Conservation (phyloP, 352 stramenopile genomes). For the Blastocystis sp. region DNA sequence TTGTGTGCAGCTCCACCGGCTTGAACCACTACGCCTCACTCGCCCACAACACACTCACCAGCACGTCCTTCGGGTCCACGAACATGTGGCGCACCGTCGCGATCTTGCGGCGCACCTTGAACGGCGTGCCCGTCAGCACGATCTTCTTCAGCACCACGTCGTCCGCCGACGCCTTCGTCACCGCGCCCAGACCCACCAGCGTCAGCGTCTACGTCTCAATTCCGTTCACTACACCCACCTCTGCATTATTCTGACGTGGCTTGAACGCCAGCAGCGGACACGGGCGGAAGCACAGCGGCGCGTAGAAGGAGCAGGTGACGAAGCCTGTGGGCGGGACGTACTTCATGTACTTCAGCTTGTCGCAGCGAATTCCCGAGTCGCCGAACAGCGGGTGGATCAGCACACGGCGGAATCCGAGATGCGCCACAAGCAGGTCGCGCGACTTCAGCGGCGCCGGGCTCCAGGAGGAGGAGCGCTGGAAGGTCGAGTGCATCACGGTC, state of each 20-base stretch:
- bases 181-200: constrained; percentile 87
- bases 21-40: constrained; percentile 86
- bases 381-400: constrained; percentile 88
- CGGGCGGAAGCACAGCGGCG: constrained; percentile 90
- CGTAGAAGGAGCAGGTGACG: constrained; percentile 84
- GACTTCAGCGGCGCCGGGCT: constrained; percentile 84
- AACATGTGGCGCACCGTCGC: constrained; percentile 99
- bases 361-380: constrained; percentile 93
- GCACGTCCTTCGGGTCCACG: constrained; percentile 92
- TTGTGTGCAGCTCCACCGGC: constrained; percentile 91
- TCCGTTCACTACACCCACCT: neutral
- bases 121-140: constrained; percentile 92
- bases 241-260: constrained; percentile 58
- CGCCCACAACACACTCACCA: constrained; percentile 21
- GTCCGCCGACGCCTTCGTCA: constrained; percentile 92
- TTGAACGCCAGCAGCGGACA: constrained; percentile 90
- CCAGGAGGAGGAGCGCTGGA: constrained; percentile 53
- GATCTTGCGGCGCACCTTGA: constrained; percentile 94
- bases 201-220: constrained; percentile 70
- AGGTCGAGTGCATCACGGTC: constrained; percentile 37
- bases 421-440: constrained; percentile 90
- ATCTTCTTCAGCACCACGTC: constrained; percentile 95
- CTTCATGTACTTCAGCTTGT: constrained; percentile 96
- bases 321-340: constrained; percentile 87
- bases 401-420: constrained; percentile 91